Conservation (phyloP, 306 rosid species). For the Begonia masoniana region DNA sequence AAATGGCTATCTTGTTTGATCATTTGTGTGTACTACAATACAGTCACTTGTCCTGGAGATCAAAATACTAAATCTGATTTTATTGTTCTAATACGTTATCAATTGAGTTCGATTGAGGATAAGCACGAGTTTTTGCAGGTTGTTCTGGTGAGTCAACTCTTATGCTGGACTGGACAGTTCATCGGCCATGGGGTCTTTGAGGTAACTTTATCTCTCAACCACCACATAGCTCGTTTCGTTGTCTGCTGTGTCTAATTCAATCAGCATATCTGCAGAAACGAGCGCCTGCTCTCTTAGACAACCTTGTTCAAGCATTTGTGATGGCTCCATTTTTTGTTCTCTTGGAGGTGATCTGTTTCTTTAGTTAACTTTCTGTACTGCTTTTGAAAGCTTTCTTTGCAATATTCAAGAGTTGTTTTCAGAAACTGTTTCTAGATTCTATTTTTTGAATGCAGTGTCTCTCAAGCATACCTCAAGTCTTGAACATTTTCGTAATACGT, state of each 20-base stretch:
- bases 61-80: too few species aligned
- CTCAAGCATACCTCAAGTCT: background rate
- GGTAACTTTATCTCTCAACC: conserved; percentile 24
- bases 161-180: conserved; percentile 75
- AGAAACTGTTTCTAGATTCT: too few species aligned
- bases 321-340: conserved; percentile 93
- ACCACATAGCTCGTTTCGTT: background rate
- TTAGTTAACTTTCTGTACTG: background rate
- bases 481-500: background rate
- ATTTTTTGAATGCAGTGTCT: background rate
- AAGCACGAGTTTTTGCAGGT: conserved; percentile 27
- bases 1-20: too few species aligned
- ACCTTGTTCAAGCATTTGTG: conserved; percentile 58
- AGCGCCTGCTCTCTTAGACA: conserved; percentile 79
- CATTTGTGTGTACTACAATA: too few species aligned
- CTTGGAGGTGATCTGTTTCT: conserved; percentile 45
- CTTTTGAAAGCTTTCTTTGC: too few species aligned
- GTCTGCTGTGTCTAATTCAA: background rate
- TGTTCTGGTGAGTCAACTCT: conserved; percentile 54
- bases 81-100: too few species aligned
- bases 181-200: conserved; percentile 73
- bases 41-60: too few species aligned
- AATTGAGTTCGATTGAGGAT: background rate
- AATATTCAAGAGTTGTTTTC: too few species aligned
- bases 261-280: conserved; percentile 28